Base-by-base conservation (phyloP, 257 asterid genomes). In the Solanum ahanhuiri region DNA sequence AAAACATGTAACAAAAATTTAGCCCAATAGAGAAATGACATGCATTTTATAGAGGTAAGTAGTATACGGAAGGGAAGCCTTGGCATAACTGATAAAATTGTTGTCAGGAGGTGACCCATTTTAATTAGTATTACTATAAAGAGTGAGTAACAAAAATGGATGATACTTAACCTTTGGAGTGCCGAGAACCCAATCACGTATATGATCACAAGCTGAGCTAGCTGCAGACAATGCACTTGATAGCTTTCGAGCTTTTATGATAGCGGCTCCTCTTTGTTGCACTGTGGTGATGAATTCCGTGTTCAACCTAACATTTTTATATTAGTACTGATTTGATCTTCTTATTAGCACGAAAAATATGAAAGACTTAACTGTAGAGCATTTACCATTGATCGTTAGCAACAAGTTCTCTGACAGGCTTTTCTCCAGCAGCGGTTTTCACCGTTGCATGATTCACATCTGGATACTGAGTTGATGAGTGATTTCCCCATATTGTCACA, bases 211-310 rank as follows among this genome's bases (percentile, higher is more conserved):
- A 83, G 94, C 96, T n/a, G 98, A 89, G 86, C 92, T 93, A 45
- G 98, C 98, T 37, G 98, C 98, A 35, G 98, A 96, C 7, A 96
- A 71, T 33, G 98, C 98, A 81, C 98, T 96, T 1, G 98, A 94
- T 43, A 85, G 87, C 89, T 94, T 96, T 60, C 98, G 88, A 43
- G 97, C 98, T 88, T 91, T 92, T 35, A 96, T 92, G 54, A 96
- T 94, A 79, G 94, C 93, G 3, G 93, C 93, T 1, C 97, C 98
- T 9, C 98, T 90, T 82, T 93, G 93, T 37, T 93, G 97, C 86
- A 96, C 95, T 3, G 90, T 93, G 43, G 88, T 79, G 34, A 95
- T 92, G 90, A 96, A 93, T 88, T 94, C 96, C 14, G 89, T 54
- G 17, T 90, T 88, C 34, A 94, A 63, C 99, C 98, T 94, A 86